Evolutionary conservation across 108 stramenopile genomes (phyloP).

Genomic region (Cyclotella atomus): DNA sequence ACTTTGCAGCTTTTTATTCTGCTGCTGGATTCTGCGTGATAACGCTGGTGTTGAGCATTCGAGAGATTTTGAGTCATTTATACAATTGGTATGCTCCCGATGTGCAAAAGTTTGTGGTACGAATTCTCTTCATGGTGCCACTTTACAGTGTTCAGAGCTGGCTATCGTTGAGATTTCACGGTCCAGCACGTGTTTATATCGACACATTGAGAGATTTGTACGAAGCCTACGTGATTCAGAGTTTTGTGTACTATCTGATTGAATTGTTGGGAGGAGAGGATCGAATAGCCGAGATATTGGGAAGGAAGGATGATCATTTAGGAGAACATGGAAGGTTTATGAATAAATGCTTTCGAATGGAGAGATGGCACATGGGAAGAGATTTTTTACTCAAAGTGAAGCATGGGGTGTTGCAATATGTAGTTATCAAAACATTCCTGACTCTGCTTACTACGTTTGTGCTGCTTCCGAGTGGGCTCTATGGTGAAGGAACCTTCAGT

Average conservation of each 20-base stretch:
- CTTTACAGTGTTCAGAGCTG: conserved; percentile 69
- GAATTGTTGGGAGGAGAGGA: conserved; percentile 76
- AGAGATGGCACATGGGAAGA: conserved; percentile 77
- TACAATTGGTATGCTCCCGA: conserved; percentile 61
- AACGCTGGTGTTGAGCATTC: conserved; percentile 70
- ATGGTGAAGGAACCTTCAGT: conserved; percentile 80
- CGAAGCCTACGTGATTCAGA: conserved; percentile 80
- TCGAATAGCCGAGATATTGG: conserved; percentile 61
- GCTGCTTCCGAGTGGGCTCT: conserved; percentile 67
- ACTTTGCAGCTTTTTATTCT: conserved; percentile 78
- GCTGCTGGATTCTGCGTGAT: conserved; percentile 81
- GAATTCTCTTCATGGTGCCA: conserved; percentile 88
- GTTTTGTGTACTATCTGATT: conserved; percentile 77
- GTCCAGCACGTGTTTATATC: conserved; percentile 55
- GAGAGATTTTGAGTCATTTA: conserved; percentile 77
- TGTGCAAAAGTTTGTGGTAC: conserved; percentile 78
- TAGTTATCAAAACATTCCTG: conserved; percentile 83
- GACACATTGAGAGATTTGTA: conserved; percentile 73
- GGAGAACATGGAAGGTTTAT: conserved; percentile 56
- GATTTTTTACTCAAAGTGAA: conserved; percentile 89
- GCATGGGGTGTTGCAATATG: conserved; percentile 95
- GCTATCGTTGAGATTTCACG: conserved; percentile 58
- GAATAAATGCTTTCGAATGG: conserved; percentile 51
- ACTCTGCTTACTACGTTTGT: conserved; percentile 75
- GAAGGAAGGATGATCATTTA: conserved; percentile 53